Percentiles rank a stretch among this genome's conserved stretches.
Conservation (phyloP, 2,329 filamentous ascomycete genomes). For the Anthostomella pinea region DNA sequence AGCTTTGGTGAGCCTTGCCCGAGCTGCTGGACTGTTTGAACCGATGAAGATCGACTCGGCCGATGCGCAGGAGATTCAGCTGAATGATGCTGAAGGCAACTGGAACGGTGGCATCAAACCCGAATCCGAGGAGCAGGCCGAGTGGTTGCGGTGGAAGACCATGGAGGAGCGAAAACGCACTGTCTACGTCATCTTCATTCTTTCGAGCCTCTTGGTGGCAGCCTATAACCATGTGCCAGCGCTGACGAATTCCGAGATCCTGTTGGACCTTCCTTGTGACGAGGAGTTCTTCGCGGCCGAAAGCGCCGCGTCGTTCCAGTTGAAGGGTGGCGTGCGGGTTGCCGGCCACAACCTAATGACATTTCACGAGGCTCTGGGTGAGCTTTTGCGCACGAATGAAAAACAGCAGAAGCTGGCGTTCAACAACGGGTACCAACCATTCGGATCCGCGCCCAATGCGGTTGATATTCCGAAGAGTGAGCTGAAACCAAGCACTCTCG, state of each 20-base stretch:
- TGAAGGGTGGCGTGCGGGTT: conserved; percentile 68
- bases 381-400: conserved; percentile 74
- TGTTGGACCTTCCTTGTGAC: conserved; percentile 85
- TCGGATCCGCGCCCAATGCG: conserved; percentile 43
- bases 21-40: conserved; percentile 72
- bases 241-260: conserved; percentile 90
- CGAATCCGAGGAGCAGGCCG: conserved; percentile 59
- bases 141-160: conserved; percentile 87
- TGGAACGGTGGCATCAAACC: conserved; percentile 43
- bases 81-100: conserved; percentile 50
- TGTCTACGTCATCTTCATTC: conserved; percentile 83
- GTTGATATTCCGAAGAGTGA: conserved; percentile 57
- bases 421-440: conserved; percentile 40
- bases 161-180: conserved; percentile 91
- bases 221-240: conserved; percentile 91
- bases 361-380: conserved; percentile 79
- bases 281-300: conserved; percentile 88
- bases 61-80: conserved; percentile 54
- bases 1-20: conserved; percentile 83
- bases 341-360: conserved; percentile 69
- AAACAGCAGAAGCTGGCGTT: conserved; percentile 54
- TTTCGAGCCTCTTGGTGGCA: conserved; percentile 87
- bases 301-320: conserved; percentile 75
- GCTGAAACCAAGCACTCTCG: conserved; percentile 83
- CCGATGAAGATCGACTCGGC: conserved; percentile 43